Evolutionary conservation across 2,329 filamentous ascomycete genomes (phyloP).

Genomic region (Fusarium pseudocircinatum): DNA sequence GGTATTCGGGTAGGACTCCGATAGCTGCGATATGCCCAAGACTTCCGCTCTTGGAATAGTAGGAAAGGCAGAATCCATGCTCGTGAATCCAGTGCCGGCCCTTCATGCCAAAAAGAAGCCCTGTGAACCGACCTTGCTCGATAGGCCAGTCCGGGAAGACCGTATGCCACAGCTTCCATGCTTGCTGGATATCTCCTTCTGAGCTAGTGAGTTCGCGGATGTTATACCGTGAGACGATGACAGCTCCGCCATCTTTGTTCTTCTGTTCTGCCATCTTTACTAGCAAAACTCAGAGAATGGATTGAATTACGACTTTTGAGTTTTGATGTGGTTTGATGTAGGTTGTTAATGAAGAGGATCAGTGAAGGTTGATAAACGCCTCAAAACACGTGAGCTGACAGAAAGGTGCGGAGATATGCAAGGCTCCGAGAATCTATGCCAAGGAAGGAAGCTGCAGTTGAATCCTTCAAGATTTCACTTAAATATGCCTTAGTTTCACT

Average conservation of each 20-base stretch:
- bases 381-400: conserved; percentile 11
- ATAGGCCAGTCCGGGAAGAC: conserved; percentile 38
- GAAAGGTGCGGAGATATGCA: conserved; percentile 4
- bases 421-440: neutral
- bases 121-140: neutral
- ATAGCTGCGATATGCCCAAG: conserved; percentile 18
- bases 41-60: neutral
- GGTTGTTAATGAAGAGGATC: neutral
- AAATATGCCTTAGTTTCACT: too few species aligned
- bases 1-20: conserved; percentile 32
- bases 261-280: neutral
- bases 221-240: neutral
- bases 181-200: conserved; percentile 23
- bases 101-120: neutral
- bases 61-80: conserved; percentile 32
- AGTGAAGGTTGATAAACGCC: neutral
- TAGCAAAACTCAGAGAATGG: fast-evolving
- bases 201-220: conserved; percentile 17
- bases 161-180: conserved; percentile 34
- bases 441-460: neutral
- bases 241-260: neutral
- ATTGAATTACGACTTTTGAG: fast-evolving
- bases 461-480: neutral
- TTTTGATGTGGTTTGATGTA: fast-evolving
- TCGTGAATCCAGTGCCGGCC: conserved; percentile 30